These are phyloP conservation scores for Cercospora canescens DNA, from an alignment of 2,329 filamentous ascomycete species.

Conservation along the genomic window DNA sequence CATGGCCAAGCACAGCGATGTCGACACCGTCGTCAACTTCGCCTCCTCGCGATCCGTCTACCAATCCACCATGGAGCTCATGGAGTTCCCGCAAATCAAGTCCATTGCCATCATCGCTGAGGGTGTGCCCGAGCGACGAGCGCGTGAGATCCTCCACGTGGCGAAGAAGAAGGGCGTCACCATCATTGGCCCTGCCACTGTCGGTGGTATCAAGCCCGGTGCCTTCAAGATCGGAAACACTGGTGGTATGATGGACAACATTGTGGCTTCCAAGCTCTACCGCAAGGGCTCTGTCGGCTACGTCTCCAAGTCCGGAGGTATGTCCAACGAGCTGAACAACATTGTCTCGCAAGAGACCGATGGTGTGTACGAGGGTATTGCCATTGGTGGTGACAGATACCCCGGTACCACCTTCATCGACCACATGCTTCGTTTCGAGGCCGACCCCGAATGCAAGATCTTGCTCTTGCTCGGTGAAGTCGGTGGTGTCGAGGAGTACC, in stretches of 20 bases:
- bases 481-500: slow-evolving; percentile 99
- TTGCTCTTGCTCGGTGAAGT: slow-evolving; percentile 95
- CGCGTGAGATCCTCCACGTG: slow-evolving; percentile 94
- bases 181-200: slow-evolving; percentile 97
- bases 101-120: slow-evolving; percentile 99
- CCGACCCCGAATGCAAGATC: slow-evolving; percentile 97
- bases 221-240: slow-evolving; percentile 99
- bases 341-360: slow-evolving; percentile 95
- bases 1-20: slow-evolving; percentile 92
- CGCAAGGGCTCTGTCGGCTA: slow-evolving; percentile 98
- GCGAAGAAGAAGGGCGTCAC: slow-evolving; percentile 98
- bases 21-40: slow-evolving; percentile 99
- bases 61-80: slow-evolving; percentile 97
- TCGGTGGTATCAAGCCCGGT: slow-evolving; percentile 98
- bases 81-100: slow-evolving; percentile 96
- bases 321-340: slow-evolving; percentile 99
- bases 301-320: slow-evolving; percentile 99
- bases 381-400: slow-evolving; percentile 98
- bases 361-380: slow-evolving; percentile 98
- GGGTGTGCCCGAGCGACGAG: slow-evolving; percentile 97
- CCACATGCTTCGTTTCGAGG: slow-evolving; percentile 94
- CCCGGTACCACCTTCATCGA: slow-evolving; percentile 99
- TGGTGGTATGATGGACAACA: slow-evolving; percentile 99
- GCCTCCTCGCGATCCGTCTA: slow-evolving; percentile 98
- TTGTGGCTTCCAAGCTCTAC: slow-evolving; percentile 99